Conservation (phyloP, 73 alveolate genomes). For the Tetrahymena malaccensis region DNA sequence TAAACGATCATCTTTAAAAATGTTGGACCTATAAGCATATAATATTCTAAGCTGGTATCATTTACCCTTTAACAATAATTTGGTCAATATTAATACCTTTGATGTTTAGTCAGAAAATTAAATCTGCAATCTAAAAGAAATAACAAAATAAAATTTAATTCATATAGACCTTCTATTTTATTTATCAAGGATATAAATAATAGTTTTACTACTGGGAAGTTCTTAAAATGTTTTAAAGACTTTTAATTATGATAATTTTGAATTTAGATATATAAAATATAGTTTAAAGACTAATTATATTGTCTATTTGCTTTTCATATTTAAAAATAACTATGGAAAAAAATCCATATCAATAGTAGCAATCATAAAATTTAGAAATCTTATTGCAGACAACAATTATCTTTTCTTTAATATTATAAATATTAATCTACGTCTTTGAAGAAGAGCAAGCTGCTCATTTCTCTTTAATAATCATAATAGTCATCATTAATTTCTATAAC, state of each 20-base stretch:
- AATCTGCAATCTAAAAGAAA: neutral
- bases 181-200: neutral
- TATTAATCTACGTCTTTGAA: neutral
- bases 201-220: neutral
- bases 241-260: neutral
- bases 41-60: neutral
- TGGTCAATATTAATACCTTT: neutral
- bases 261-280: neutral
- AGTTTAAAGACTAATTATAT: neutral
- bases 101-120: neutral
- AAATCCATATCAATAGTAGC: neutral
- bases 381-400: neutral
- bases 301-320: neutral
- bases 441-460: neutral
- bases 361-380: neutral
- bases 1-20: neutral
- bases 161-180: neutral
- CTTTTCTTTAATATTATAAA: neutral
- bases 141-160: neutral
- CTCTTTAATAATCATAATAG: neutral
- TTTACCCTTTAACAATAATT: neutral
- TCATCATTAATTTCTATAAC: too few relatives aligned
- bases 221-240: neutral
- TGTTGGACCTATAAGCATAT: neutral
- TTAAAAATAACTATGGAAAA: neutral